phyloP scores from a whole-genome alignment of 1,139 yeast genomes.

The Waltiozyma sp. region DNA sequence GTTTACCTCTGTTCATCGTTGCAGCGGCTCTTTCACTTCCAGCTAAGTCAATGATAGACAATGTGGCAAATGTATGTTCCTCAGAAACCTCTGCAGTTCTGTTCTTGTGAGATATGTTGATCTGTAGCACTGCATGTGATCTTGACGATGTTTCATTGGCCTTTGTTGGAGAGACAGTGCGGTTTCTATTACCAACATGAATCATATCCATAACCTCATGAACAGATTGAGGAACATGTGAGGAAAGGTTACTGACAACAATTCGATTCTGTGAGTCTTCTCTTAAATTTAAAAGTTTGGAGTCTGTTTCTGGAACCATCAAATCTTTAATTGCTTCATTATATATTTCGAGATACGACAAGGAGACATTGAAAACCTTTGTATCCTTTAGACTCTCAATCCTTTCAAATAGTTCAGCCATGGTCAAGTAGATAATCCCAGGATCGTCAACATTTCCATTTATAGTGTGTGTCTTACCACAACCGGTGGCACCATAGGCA shows the following conservation, averaged over 20 bases:
- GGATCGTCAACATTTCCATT: constrained; percentile 67
- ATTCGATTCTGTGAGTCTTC: constrained; percentile 65
- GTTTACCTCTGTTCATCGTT: constrained; percentile 68
- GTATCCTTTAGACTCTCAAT: constrained; percentile 47
- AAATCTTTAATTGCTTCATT: constrained; percentile 82
- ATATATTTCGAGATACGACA: constrained; percentile 79
- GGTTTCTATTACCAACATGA: constrained; percentile 55
- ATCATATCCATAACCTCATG: constrained; percentile 79
- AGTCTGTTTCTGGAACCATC: constrained; percentile 39
- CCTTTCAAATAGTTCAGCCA: constrained; percentile 59
- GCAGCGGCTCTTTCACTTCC: constrained; percentile 94
- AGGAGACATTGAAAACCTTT: constrained; percentile 45
- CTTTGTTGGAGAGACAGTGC: constrained; percentile 81
- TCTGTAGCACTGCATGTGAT: constrained; percentile 86
- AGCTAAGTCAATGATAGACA: constrained; percentile 83
- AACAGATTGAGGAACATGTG: constrained; percentile 52
- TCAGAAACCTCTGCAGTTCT: constrained; percentile 56
- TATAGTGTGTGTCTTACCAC: constrained; percentile 94
- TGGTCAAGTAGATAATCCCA: constrained; percentile 71
- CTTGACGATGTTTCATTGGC: constrained; percentile 87
- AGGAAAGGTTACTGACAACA: constrained; percentile 62
- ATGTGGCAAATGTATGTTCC: constrained; percentile 64
- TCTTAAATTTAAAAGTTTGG: constrained; percentile 41
- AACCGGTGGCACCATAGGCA: constrained; percentile 97
- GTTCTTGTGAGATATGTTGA: constrained; percentile 54